Evolutionary conservation across 169 alveolate species (phyloP).

Genomic region (Theileria annulata): DNA sequence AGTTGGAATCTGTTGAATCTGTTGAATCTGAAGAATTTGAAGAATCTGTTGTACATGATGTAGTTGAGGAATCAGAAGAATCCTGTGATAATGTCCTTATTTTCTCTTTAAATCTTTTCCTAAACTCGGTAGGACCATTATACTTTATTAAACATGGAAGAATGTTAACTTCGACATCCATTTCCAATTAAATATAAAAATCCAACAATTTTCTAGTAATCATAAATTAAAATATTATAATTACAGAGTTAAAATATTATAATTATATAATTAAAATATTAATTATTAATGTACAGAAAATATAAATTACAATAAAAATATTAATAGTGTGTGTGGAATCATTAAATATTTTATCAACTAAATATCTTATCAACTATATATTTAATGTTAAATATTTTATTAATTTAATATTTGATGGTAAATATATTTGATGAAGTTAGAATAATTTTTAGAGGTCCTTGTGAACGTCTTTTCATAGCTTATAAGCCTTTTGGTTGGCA

Average conservation of each 20-base stretch:
- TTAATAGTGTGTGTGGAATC: not conserved
- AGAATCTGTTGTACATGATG: not conserved
- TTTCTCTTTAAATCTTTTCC: slow-evolving; percentile 26
- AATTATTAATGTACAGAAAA: no score
- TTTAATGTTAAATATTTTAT: no score
- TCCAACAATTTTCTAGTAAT: not conserved
- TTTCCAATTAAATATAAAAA: not conserved
- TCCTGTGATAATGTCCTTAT: not conserved
- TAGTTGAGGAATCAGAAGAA: not conserved
- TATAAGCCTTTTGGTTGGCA: slow-evolving; percentile 66
- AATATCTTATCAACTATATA: no score
- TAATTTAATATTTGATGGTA: slow-evolving; percentile 21
- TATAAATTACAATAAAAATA: not conserved
- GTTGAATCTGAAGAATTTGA: not conserved
- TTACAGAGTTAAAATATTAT: not conserved
- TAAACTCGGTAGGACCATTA: slow-evolving; percentile 39
- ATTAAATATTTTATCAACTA: no score
- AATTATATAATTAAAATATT: not conserved
- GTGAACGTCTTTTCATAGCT: slow-evolving; percentile 50
- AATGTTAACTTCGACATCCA: slow-evolving; percentile 39
- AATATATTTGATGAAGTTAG: slow-evolving; percentile 34
- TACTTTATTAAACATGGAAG: slow-evolving; percentile 61
- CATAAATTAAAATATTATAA: not conserved
- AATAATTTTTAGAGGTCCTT: slow-evolving; percentile 56
- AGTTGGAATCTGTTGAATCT: not conserved